Base-by-base conservation (phyloP, 208 protist species). In the Trichomonas tenax region DNA sequence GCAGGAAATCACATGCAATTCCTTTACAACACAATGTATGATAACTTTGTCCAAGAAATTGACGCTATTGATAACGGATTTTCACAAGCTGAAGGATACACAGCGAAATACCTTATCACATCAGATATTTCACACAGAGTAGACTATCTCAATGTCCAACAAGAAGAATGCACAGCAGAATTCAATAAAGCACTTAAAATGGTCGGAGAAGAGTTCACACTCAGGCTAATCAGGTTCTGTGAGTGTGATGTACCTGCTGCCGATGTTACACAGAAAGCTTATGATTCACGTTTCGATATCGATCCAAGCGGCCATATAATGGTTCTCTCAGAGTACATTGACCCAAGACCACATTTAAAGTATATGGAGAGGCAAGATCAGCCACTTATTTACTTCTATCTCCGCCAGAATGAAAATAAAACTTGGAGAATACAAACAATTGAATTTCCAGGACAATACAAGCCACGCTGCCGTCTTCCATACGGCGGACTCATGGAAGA, bases 41-140 rank as follows among this genome's bases (percentile, higher is more conserved):
- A 51, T 38, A 21, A 51, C 26, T 93, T 93, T 93, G 44, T 93
- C 38, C 86, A 51, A 48, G 86, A 93, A 93, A 93, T 93, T 51
- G 86, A 93, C 51, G 86, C 86, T 38, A 34, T 51, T 51, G 86
- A 93, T 51, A 93, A 93, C 15, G 86, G 86, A 48, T 48, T 93
- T 51, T 51, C 40, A 34, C 40, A 34, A 14, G 40, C 21, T 48
- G 86, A 93, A 15, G 40, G 36, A 46, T 9, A 0, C 0, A 38
- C 23, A 26, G 0, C 40, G 38, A 38, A 23, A 34, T 93, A 93
- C 31, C 6, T 8, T 17, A 34, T 51, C 17, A 48, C 86, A 38
- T 38, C 44, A 34, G 86, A 93, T 51, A 93, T 93, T 38, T 51
- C 86, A 10, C 17, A n/a, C 31, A 93, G 86, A 51, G 38, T 93